Base-by-base conservation (phyloP, 2,329 filamentous ascomycete species). In the Claviceps sp. region DNA sequence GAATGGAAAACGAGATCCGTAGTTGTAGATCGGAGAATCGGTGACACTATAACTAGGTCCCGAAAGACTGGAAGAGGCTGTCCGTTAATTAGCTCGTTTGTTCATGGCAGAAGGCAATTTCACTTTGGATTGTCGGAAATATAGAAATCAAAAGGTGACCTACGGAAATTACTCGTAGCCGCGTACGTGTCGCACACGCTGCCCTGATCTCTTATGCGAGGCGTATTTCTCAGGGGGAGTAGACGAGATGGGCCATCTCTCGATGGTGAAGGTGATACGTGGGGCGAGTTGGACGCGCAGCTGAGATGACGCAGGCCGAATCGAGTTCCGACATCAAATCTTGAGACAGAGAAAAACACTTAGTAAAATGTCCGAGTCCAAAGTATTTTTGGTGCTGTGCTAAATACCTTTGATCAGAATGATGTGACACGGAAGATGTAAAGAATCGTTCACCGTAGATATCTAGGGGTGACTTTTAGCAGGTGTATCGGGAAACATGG, bases 231-330 rank as follows among this genome's bases (percentile, higher is more conserved):
- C 38, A 51, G 24, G 14, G 58, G 50, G 22, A 62, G 59, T 2
- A 60, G 55, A 24, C 61, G 60, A 42, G 59, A 44, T 22, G 61
- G 57, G 5, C 63, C 40, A 38, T 65, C 63, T 55, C 62, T 60
- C 1, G 61, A 56, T 8, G 59, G 55, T 13, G 65, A 66, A 5
- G 67, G 67, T n/a, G 67, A 68, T 42, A 60, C 59, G 36, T 70
- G 56, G 53, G 67, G 71, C 16, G 70, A 64, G 48, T 70, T 68
- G 9, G 69, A 63, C 38, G 64, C 61, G 16, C 69, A 58, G 42
- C 66, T 66, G 18, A 72, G 61, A 4, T 63, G 60, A 20, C 68
- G 67, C 37, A 71, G 58, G 18, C 59, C 62, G 20, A 67, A 61
- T 55, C 61, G 63, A 24, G 61, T 61, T 47, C 62, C 65, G 54